phyloP scores from a whole-genome alignment of 495 filamentous ascomycete genomes.

The Daldinia bambusicola region DNA sequence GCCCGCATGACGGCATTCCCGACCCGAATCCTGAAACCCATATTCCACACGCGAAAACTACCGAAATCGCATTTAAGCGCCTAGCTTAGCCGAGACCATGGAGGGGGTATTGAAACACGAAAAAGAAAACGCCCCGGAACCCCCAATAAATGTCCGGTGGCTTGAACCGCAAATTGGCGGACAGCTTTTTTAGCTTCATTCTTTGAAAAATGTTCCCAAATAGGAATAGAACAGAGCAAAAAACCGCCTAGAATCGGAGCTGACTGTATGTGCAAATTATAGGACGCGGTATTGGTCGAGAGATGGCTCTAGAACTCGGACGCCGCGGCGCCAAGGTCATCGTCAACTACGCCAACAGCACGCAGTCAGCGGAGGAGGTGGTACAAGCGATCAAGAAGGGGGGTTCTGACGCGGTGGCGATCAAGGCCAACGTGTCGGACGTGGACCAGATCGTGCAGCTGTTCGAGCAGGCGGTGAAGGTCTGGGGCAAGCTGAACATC shows the following conservation, averaged over 20 bases:
- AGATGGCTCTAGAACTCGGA: conserved; percentile 80
- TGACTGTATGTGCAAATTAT: conserved; percentile 44
- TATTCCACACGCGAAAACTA: not conserved
- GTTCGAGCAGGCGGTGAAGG: conserved; percentile 66
- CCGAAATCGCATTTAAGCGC: conserved; percentile 5
- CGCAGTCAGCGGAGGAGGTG: conserved; percentile 69
- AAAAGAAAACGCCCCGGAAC: conserved; percentile 7
- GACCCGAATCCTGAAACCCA: not conserved
- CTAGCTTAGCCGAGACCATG: conserved; percentile 18
- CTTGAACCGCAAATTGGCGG: not conserved
- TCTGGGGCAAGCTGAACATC: conserved; percentile 78
- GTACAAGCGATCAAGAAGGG: conserved; percentile 60
- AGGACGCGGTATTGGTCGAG: conserved; percentile 77
- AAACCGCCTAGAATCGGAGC: not conserved
- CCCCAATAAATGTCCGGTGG: conserved; percentile 37
- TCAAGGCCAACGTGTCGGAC: conserved; percentile 80
- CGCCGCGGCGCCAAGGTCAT: conserved; percentile 75
- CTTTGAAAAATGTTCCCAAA: conserved; percentile 14
- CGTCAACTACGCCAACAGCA: conserved; percentile 79
- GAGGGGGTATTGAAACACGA: conserved; percentile 1
- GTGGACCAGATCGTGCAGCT: conserved; percentile 67
- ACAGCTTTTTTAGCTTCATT: not conserved
- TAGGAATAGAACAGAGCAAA: not conserved
- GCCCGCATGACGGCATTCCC: not conserved
- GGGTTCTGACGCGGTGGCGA: conserved; percentile 69